These are phyloP conservation scores for Beverwykella pulmonaria DNA, from an alignment of 495 filamentous ascomycete genomes.

Conservation along the genomic window DNA sequence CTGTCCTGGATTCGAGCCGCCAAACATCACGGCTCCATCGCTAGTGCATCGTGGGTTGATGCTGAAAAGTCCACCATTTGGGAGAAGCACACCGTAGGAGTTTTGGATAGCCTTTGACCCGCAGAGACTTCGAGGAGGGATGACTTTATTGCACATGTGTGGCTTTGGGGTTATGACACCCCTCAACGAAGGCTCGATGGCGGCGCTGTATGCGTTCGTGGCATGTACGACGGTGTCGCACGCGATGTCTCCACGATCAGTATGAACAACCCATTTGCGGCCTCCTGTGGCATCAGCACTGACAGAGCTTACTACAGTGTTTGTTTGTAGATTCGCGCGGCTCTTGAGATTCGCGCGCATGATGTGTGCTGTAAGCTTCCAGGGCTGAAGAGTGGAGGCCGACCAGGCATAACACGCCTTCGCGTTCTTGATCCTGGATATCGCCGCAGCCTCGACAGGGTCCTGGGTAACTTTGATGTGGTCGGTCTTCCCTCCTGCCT, in stretches of 20 bases:
- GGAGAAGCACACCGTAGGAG: constrained; percentile 19
- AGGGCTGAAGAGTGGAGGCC: constrained; percentile 18
- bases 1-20: constrained; percentile 18
- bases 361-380: constrained; percentile 20
- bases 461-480: constrained; percentile 19
- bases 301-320: constrained; percentile 4
- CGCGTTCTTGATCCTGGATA: constrained; percentile 16
- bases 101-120: constrained; percentile 19
- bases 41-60: constrained; percentile 26
- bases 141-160: constrained; percentile 26
- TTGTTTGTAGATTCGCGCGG: constrained; percentile 14
- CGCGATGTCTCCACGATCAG: constrained; percentile 10
- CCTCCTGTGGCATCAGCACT: neutral
- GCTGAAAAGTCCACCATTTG: constrained; percentile 9
- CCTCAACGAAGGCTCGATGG: constrained; percentile 13
- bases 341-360: constrained; percentile 14
- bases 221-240: constrained; percentile 19
- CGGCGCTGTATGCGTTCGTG: constrained; percentile 16
- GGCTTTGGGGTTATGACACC: constrained; percentile 18
- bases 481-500: constrained; percentile 7
- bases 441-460: constrained; percentile 10
- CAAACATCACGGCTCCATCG: constrained; percentile 24
- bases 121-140: constrained; percentile 7
- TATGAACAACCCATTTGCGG: constrained; percentile 9
- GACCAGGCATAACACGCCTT: constrained; percentile 22